A percentile compares a stretch with the other conserved stretches of the same genome.
phyloP scores from a whole-genome alignment of 495 filamentous ascomycete genomes.

The Xylaria acuta region DNA sequence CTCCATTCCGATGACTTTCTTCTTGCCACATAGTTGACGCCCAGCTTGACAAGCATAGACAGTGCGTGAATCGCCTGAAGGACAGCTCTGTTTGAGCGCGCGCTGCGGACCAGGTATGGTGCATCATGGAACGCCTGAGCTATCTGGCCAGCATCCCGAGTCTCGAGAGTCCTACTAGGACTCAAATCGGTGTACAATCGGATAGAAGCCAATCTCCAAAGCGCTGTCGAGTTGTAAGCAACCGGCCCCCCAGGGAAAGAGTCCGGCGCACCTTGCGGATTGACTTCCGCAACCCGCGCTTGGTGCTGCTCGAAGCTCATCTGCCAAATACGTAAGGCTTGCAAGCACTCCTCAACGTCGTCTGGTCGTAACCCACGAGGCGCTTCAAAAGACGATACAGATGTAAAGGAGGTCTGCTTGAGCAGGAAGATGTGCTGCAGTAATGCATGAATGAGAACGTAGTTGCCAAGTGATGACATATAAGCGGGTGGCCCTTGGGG shows the following conservation, averaged over 20 bases:
- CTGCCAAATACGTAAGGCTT: constrained; percentile 68
- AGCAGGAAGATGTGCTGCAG: constrained; percentile 73
- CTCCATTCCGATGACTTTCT: constrained; percentile 74
- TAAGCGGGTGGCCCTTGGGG: constrained; percentile 57
- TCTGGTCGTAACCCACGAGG: constrained; percentile 56
- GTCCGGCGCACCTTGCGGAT: constrained; percentile 43
- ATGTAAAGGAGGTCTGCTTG: constrained; percentile 62
- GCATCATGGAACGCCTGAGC: constrained; percentile 64
- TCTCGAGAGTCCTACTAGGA: constrained; percentile 66
- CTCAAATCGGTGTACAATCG: constrained; percentile 71
- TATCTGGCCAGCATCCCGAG: constrained; percentile 65
- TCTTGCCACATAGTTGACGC: constrained; percentile 71
- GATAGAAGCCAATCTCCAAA: constrained; percentile 71
- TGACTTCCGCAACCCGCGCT: constrained; percentile 45
- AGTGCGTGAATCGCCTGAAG: constrained; percentile 74
- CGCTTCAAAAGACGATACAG: constrained; percentile 50
- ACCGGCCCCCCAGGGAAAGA: constrained; percentile 63
- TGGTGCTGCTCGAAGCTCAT: constrained; percentile 65
- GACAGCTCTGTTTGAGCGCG: constrained; percentile 63
- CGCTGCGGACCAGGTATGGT: constrained; percentile 63
- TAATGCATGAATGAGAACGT: constrained; percentile 71
- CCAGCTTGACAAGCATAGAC: constrained; percentile 69
- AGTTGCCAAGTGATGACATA: constrained; percentile 68
- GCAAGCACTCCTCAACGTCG: constrained; percentile 62
- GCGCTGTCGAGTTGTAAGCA: constrained; percentile 70